Conservation (phyloP, 768 basidiomycete species). For the Podaxis carcinomalis region DNA sequence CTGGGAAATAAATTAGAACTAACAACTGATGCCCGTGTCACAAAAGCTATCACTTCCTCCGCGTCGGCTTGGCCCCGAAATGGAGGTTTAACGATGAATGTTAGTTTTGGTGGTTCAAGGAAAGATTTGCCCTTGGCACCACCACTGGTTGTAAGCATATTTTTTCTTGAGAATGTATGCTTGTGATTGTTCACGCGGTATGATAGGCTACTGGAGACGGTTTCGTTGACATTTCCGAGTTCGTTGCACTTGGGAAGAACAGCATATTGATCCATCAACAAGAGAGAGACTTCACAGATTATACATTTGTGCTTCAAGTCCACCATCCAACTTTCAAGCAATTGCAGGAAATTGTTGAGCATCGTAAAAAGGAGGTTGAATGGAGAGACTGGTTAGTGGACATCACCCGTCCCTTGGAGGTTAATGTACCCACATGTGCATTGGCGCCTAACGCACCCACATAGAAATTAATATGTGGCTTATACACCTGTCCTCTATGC, state of each 20-base stretch:
- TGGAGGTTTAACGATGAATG: slow-evolving; percentile 30
- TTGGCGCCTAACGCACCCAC: background rate
- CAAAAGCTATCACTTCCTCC: slow-evolving; percentile 16
- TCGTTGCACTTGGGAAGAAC: slow-evolving; percentile 38
- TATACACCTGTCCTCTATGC: background rate
- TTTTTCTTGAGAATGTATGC: background rate
- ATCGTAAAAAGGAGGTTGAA: slow-evolving; percentile 27
- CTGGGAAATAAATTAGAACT: slow-evolving; percentile 16
- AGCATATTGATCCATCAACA: slow-evolving; percentile 37
- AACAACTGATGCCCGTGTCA: slow-evolving; percentile 9
- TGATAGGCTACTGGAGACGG: slow-evolving; percentile 42
- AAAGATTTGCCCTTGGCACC: slow-evolving; percentile 36
- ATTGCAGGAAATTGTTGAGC: slow-evolving; percentile 27
- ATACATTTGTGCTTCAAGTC: slow-evolving; percentile 41
- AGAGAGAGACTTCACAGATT: slow-evolving; percentile 35
- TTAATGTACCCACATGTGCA: background rate
- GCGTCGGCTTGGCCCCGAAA: slow-evolving; percentile 41
- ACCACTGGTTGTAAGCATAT: slow-evolving; percentile 31
- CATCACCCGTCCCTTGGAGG: slow-evolving; percentile 13
- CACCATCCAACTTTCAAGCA: slow-evolving; percentile 49
- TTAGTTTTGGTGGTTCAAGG: slow-evolving; percentile 23
- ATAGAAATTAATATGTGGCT: background rate
- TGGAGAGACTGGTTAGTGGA: slow-evolving; percentile 39
- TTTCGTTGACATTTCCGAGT: slow-evolving; percentile 48
- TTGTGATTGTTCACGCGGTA: background rate